Percentiles rank a stretch among this genome's conserved stretches.
Evolutionary conservation across 1,139 yeast species (phyloP).

Genomic region (Hemisphaericaspora subhashii): DNA sequence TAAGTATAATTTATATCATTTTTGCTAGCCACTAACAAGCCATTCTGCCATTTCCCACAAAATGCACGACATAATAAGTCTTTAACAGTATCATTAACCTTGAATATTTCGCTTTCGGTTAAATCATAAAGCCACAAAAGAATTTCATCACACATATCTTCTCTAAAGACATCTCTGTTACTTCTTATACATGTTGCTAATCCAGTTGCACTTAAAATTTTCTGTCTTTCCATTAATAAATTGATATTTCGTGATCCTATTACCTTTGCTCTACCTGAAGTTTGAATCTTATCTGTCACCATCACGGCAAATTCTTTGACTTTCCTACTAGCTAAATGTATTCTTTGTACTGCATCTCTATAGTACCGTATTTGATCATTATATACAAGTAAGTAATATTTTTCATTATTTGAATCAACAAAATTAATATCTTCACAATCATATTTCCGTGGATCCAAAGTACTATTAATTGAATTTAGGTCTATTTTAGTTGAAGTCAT

Average conservation of each 20-base stretch:
- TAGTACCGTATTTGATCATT: slow-evolving; percentile 80
- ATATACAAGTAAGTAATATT: slow-evolving; percentile 63
- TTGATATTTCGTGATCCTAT: slow-evolving; percentile 54
- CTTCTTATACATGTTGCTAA: slow-evolving; percentile 67
- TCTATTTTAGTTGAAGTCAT: slow-evolving; percentile 22
- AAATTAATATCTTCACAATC: slow-evolving; percentile 24
- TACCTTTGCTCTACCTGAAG: slow-evolving; percentile 69
- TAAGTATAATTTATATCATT: slow-evolving; percentile 20
- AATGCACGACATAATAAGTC: slow-evolving; percentile 57
- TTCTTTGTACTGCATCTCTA: slow-evolving; percentile 69
- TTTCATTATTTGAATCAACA: slow-evolving; percentile 46
- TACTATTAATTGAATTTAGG: slow-evolving; percentile 27
- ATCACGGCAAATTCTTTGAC: slow-evolving; percentile 68
- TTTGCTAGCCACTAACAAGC: slow-evolving; percentile 25
- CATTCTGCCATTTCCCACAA: slow-evolving; percentile 55
- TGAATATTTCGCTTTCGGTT: slow-evolving; percentile 55
- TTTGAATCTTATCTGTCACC: slow-evolving; percentile 67
- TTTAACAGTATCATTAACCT: slow-evolving; percentile 48
- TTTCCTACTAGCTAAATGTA: slow-evolving; percentile 64
- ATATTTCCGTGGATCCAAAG: slow-evolving; percentile 33
- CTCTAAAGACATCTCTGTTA: slow-evolving; percentile 70
- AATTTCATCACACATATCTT: slow-evolving; percentile 78
- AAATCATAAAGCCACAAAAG: slow-evolving; percentile 64
- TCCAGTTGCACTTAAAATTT: slow-evolving; percentile 57
- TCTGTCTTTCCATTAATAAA: slow-evolving; percentile 54